These are phyloP conservation scores for Camelina hispida DNA, from an alignment of 345 rosid genomes.

Conservation along the genomic window DNA sequence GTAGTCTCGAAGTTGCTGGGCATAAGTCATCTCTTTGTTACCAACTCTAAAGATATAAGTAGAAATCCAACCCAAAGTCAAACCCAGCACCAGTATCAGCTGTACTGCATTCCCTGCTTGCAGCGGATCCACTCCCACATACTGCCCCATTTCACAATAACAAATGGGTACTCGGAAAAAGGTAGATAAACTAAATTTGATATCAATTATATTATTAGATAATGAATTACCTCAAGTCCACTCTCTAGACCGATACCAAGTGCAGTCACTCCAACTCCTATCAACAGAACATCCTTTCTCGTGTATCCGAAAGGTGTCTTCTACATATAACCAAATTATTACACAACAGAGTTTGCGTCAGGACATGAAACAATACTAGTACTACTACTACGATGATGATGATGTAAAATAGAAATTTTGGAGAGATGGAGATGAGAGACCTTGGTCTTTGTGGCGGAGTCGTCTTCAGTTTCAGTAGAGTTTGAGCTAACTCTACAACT, in stretches of 20 bases:
- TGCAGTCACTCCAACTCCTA: slow-evolving; percentile 83
- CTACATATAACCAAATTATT: slow-evolving; percentile 17
- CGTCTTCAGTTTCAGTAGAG: slow-evolving; percentile 42
- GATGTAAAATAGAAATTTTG: background rate
- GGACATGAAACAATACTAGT: background rate
- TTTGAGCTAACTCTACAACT: slow-evolving; percentile 37
- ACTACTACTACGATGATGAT: background rate
- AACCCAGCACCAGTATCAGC: slow-evolving; percentile 80
- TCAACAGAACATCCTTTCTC: slow-evolving; percentile 88
- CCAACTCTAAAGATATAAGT: slow-evolving; percentile 92
- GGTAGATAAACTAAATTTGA: background rate
- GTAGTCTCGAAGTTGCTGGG: slow-evolving; percentile 92
- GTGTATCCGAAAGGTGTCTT: slow-evolving; percentile 87
- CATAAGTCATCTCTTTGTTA: slow-evolving; percentile 97
- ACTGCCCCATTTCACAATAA: slow-evolving; percentile 51
- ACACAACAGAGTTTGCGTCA: slow-evolving; percentile 20
- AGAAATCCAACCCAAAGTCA: slow-evolving; percentile 92
- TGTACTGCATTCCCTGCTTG: slow-evolving; percentile 94
- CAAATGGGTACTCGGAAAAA: slow-evolving; percentile 1
- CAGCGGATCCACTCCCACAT: slow-evolving; percentile 80
- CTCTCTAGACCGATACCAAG: slow-evolving; percentile 78
- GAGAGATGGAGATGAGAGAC: slow-evolving; percentile 21
- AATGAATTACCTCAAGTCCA: slow-evolving; percentile 81
- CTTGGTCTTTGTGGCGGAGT: slow-evolving; percentile 40
- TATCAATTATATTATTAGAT: background rate